These are phyloP conservation scores for Spiromastix sp. DNA, from an alignment of 2,329 filamentous ascomycete species.

Conservation along the genomic window DNA sequence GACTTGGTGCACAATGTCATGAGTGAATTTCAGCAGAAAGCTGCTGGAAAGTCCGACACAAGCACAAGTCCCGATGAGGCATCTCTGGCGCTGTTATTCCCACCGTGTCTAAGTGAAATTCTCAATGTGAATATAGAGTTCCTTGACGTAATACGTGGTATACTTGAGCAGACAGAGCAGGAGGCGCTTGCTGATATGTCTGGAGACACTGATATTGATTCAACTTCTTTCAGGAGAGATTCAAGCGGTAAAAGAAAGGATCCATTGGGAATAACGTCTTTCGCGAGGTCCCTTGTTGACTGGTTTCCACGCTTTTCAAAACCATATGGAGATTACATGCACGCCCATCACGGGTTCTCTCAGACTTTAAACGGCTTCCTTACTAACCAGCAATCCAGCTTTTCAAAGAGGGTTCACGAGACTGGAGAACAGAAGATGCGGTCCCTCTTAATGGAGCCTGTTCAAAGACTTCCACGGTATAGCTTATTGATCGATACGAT, in stretches of 20 bases:
- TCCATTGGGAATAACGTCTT: slow-evolving; percentile 63
- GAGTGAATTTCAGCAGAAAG: slow-evolving; percentile 64
- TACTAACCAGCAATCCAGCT: slow-evolving; percentile 66
- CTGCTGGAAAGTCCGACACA: slow-evolving; percentile 45
- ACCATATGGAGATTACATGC: slow-evolving; percentile 88
- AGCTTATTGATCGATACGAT: slow-evolving; percentile 96
- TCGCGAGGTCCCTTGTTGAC: slow-evolving; percentile 72
- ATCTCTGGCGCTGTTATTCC: slow-evolving; percentile 69
- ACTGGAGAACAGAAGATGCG: slow-evolving; percentile 84
- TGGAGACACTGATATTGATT: slow-evolving; percentile 38
- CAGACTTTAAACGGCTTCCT: slow-evolving; percentile 69
- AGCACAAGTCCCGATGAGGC: slow-evolving; percentile 63
- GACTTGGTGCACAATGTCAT: slow-evolving; percentile 75
- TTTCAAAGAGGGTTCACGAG: slow-evolving; percentile 67
- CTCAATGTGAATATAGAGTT: slow-evolving; percentile 74
- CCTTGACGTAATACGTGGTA: slow-evolving; percentile 60
- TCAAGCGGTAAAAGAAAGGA: slow-evolving; percentile 44
- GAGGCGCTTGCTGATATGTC: slow-evolving; percentile 70
- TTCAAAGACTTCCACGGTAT: slow-evolving; percentile 88
- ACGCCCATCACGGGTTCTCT: slow-evolving; percentile 77
- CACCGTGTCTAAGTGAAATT: slow-evolving; percentile 68
- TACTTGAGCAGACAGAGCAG: slow-evolving; percentile 76
- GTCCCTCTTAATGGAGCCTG: slow-evolving; percentile 89
- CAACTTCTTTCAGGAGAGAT: slow-evolving; percentile 37
- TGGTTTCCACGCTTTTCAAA: slow-evolving; percentile 91